A percentile compares a stretch with the other conserved stretches of the same genome.
Conservation (phyloP, 1,284 basidiomycete genomes). For the Phellopilus nigrolimitatus region DNA sequence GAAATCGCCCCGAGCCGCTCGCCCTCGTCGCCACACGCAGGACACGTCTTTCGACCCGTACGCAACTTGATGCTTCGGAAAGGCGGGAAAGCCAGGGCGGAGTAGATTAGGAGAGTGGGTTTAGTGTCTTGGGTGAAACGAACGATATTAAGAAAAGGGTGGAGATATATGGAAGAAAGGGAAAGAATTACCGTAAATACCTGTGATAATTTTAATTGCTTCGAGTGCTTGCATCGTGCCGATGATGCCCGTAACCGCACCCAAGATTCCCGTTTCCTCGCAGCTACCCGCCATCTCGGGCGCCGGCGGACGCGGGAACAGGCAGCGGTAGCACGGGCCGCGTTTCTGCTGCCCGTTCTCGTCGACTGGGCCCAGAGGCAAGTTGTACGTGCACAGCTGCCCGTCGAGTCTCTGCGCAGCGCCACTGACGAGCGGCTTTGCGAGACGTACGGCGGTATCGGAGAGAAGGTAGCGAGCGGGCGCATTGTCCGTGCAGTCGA, state of each 20-base stretch:
- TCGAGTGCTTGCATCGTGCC: constrained; percentile 91
- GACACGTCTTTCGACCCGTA: constrained; percentile 54
- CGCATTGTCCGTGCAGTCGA: constrained; percentile 96
- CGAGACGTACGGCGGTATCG: constrained; percentile 77
- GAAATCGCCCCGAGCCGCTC: constrained; percentile 40
- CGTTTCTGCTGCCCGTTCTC: constrained; percentile 28
- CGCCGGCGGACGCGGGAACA: constrained; percentile 78
- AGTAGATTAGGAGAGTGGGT: constrained; percentile 67
- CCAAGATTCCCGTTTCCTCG: constrained; percentile 89
- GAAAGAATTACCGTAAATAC: constrained; percentile 55
- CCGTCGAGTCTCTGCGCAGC: constrained; percentile 92
- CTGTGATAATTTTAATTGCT: constrained; percentile 78
- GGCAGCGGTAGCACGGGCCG: constrained; percentile 92
- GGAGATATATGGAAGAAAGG: neutral
- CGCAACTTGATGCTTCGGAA: constrained; percentile 85
- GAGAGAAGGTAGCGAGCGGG: constrained; percentile 91
- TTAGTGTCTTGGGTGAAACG: constrained; percentile 57
- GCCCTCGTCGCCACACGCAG: constrained; percentile 59
- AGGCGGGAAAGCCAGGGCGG: constrained; percentile 62
- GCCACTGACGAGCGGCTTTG: constrained; percentile 83
- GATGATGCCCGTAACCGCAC: constrained; percentile 86
- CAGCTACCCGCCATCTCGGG: constrained; percentile 69
- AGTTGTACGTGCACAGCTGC: constrained; percentile 81
- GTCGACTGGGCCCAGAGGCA: constrained; percentile 29
- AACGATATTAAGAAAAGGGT: too few species aligned